Base-by-base conservation (phyloP, 257 asterid species). In the Nicotiana undulata region DNA sequence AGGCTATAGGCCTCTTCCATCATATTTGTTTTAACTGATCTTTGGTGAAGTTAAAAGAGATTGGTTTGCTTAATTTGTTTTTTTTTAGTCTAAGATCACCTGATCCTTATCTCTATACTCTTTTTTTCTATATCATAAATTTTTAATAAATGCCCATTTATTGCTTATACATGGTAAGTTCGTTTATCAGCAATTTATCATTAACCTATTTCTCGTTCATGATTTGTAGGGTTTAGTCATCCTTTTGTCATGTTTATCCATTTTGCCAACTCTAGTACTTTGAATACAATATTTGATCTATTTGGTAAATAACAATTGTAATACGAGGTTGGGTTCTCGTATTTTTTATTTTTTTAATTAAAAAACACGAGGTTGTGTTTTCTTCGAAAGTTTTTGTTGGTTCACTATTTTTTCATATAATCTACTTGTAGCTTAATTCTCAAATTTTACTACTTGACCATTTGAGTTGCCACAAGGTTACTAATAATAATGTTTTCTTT, bases 401-500 rank as follows among this genome's bases (percentile, higher is more conserved):
- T 74, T 24, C 10, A 5, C 61, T 74, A 49, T 24, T 24, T 74
- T 74, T 49, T 16, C 79, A 26, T 26, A 51, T 74, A 24, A 22
- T 7, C 79, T 74, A 49, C 79, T 74, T 74, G 34, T 74, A 51
- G 17, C 17, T 49, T 22, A 44, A 49, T 49, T 70, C 26, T 74
- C 15, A 7, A 5, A 26, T 74, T 74, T 74, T 74, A 74, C 44
- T 49, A 72, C 60, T 72, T 68, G 13, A 15, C 12, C 16, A 13
- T 70, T 67, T 70, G 77, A 67, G 55, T 34, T 67, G 76, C 31
- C 34, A 44, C 58, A 40, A 70, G 59, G 59, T 70, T 70, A 12
- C 15, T 37, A 28, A 40, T 83, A 78, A 53, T 83, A 67, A 82
- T 87, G 44, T 77, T 68, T 81, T 84, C 49, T 76, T 81, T 84